A percentile compares a stretch with the other conserved stretches of the same genome.
Evolutionary conservation across 176 grass and related monocot genomes (phyloP).

Genomic region (Oryza officinalis): DNA sequence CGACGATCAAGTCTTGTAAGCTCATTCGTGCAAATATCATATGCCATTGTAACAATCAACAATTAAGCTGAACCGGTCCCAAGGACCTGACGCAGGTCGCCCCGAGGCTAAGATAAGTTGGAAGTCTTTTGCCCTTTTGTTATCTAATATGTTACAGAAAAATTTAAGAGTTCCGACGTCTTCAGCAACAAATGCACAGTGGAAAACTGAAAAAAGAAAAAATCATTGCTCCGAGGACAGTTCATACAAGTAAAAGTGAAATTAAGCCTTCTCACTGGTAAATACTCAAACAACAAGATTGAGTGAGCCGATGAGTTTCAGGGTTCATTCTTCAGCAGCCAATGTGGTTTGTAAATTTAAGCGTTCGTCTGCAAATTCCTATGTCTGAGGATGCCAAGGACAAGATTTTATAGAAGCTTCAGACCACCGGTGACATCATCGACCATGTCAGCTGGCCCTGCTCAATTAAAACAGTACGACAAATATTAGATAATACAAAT

Average conservation of each 20-base stretch:
- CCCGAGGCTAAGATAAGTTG: not conserved
- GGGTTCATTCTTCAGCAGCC: conserved; percentile 24
- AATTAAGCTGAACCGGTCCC: not conserved
- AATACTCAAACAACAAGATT: not conserved
- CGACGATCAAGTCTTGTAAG: not conserved
- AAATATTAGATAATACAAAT: not conserved
- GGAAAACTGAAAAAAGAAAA: not conserved
- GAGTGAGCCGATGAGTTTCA: not conserved
- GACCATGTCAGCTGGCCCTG: conserved; percentile 79
- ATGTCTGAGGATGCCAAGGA: not conserved
- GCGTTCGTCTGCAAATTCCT: not conserved
- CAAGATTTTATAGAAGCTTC: conserved; percentile 58
- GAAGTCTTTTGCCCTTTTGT: not conserved
- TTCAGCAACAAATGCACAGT: not conserved
- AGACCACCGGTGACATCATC: conserved; percentile 80
- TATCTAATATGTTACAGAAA: not conserved
- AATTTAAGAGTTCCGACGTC: not conserved
- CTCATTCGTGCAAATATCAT: not conserved
- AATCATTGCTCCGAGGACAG: not conserved
- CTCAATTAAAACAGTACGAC: conserved; percentile 5
- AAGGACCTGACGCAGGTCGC: not conserved
- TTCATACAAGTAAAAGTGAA: conserved; percentile 17
- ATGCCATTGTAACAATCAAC: not conserved
- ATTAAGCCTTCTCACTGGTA: conserved; percentile 16
- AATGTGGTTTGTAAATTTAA: conserved; percentile 3